A percentile compares a stretch with the other conserved stretches of the same genome.
These are phyloP conservation scores for Xylaria hypoxylon DNA, from an alignment of 2,329 filamentous ascomycete species.

Conservation along the genomic window DNA sequence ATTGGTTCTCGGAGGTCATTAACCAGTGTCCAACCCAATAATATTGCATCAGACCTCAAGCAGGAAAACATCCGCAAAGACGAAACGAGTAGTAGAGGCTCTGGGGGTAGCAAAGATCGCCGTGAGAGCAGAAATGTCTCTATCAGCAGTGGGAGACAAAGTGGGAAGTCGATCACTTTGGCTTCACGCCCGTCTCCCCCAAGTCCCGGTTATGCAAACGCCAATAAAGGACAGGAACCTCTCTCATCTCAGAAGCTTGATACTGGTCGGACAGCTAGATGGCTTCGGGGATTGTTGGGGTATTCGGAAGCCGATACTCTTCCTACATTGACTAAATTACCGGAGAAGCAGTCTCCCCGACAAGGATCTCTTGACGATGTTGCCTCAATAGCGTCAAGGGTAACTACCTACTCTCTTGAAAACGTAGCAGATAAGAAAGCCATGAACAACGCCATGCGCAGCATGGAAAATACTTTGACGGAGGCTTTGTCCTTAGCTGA, in stretches of 20 bases:
- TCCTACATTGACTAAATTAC: slow-evolving; percentile 45
- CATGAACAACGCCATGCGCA: slow-evolving; percentile 47
- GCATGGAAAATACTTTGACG: slow-evolving; percentile 60
- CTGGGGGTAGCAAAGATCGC: background rate
- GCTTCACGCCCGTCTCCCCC: slow-evolving; percentile 27
- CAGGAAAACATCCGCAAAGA: slow-evolving; percentile 40
- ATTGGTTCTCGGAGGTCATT: slow-evolving; percentile 33
- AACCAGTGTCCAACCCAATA: slow-evolving; percentile 30
- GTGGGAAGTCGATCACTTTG: slow-evolving; percentile 29
- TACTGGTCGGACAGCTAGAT: slow-evolving; percentile 42
- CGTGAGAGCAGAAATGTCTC: slow-evolving; percentile 3
- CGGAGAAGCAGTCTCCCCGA: slow-evolving; percentile 43
- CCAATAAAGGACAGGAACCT: slow-evolving; percentile 23
- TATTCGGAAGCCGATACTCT: slow-evolving; percentile 30
- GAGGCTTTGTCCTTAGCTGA: slow-evolving; percentile 60
- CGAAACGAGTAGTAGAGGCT: slow-evolving; percentile 11
- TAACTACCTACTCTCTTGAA: slow-evolving; percentile 46
- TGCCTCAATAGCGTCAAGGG: slow-evolving; percentile 37
- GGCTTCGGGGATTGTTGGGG: slow-evolving; percentile 48
- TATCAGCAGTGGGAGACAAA: background rate
- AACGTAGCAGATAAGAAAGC: slow-evolving; percentile 42
- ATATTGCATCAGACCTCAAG: slow-evolving; percentile 26
- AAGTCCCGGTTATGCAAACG: slow-evolving; percentile 13
- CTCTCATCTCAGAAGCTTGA: slow-evolving; percentile 37
- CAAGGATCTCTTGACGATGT: slow-evolving; percentile 38